These are phyloP conservation scores for Eucalyptus polyanthemos DNA, from an alignment of 345 rosid genomes.

Conservation along the genomic window DNA sequence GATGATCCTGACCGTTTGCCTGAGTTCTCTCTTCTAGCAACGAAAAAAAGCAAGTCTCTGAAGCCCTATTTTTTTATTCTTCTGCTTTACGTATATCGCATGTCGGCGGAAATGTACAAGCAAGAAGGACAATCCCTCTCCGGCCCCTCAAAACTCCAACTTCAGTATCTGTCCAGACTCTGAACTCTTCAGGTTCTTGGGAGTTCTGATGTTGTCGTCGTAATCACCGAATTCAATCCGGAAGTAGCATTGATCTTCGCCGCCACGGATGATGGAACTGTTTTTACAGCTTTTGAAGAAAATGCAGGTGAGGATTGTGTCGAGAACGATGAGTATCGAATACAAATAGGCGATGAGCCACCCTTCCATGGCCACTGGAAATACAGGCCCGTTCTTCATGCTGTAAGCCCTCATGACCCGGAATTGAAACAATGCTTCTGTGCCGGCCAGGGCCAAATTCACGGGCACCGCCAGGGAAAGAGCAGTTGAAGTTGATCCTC, in stretches of 20 bases:
- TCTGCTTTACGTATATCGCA: background rate
- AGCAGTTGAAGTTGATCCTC: constrained; percentile 55
- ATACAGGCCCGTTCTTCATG: constrained; percentile 8
- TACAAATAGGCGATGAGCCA: constrained; percentile 54
- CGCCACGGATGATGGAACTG: background rate
- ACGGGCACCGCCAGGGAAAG: constrained; percentile 61
- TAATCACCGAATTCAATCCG: constrained; percentile 22
- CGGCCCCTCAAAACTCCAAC: background rate
- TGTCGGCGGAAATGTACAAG: background rate
- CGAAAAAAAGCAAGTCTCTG: background rate
- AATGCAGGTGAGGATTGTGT: constrained; percentile 44
- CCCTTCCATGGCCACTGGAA: constrained; percentile 32
- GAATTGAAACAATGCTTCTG: constrained; percentile 75
- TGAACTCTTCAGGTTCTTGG: background rate
- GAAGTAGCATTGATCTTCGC: constrained; percentile 5
- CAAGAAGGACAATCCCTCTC: background rate
- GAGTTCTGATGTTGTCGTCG: background rate
- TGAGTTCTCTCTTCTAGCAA: background rate
- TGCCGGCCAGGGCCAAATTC: constrained; percentile 45
- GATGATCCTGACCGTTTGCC: background rate
- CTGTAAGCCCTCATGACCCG: constrained; percentile 32
- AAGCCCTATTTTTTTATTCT: background rate
- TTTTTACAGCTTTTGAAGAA: constrained; percentile 70
- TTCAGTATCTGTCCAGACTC: background rate
- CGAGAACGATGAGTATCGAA: constrained; percentile 54